Base-by-base conservation (phyloP, 148 eudicot species). In the Drosera capensis region DNA sequence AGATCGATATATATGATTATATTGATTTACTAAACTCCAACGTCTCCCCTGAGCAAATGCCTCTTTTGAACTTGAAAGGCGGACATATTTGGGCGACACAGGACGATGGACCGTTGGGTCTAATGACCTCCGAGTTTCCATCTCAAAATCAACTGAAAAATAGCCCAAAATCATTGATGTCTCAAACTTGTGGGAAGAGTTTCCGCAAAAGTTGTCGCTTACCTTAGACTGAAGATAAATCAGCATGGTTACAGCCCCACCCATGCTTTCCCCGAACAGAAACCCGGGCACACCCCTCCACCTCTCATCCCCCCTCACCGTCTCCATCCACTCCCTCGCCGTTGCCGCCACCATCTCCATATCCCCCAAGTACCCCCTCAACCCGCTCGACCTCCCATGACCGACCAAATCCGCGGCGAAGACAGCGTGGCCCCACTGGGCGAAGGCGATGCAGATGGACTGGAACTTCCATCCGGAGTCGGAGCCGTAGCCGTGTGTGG, bases 401-500 rank as follows among this genome's bases (percentile, higher is more conserved):
- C 87, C 87, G 20, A 75, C 65, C 16, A 79, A 58, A 9, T 79
- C 87, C 7, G 82, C 82, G 36, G 79, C 79, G 59, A 62, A 75
- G 18, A 79, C 82, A 18, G 79, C 82, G 63, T 79, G 75, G 0
- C 87, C 87, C 87, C 87, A 79, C 3, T 14, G 34, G 58, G 87
- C 71, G 22, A 40, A 75, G 29, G 1, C 7, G 45, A 79, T 75
- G 71, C 82, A 75, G 47, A 72, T 59, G 47, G 67, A 69, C 56
- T 79, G 87, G 67, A 79, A 79, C 7, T 72, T 43, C 87, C 87
- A 79, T 2, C 79, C 73, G 19, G 87, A 48, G 48, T 79, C 82
- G 23, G 87, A 79, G 12, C 82, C 87, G 65, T 79, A 79, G 3
- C 87, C 82, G 57, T 79, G 87, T 51, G 69, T 57, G 76, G 70